Evolutionary conservation across 1,284 basidiomycete species (phyloP).

Genomic region (Rhodotorula sp.): DNA sequence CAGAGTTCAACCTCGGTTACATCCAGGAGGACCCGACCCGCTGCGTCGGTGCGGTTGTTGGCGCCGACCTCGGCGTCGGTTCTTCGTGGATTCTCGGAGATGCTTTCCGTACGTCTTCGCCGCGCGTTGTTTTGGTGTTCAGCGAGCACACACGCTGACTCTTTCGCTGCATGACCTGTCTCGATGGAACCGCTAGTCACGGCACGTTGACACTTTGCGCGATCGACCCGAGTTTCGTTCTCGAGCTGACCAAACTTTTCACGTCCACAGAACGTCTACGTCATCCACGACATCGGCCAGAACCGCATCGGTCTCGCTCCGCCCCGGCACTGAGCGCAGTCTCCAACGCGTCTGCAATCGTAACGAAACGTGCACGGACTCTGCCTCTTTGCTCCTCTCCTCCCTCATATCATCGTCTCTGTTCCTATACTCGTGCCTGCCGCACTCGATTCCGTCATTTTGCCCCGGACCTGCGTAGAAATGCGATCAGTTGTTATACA

Average conservation of each 20-base stretch:
- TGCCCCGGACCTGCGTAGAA: too few species aligned
- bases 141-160: background rate
- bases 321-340: constrained; percentile 1
- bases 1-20: constrained; percentile 36
- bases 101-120: constrained; percentile 11
- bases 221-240: background rate
- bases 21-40: constrained; percentile 2
- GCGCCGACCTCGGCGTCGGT: constrained; percentile 24
- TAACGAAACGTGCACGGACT: too few species aligned
- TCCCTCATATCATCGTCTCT: background rate
- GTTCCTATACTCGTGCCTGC: background rate
- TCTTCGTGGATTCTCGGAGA: constrained; percentile 23
- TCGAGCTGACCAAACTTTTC: background rate
- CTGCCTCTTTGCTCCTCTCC: too few species aligned
- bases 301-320: constrained; percentile 13
- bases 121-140: background rate
- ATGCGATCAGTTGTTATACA: too few species aligned
- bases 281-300: constrained; percentile 15
- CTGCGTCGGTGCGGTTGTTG: constrained; percentile 31
- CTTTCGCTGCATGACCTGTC: background rate
- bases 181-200: background rate
- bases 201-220: background rate
- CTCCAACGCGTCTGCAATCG: background rate
- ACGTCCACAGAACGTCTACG: constrained; percentile 8
- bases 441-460: background rate